Base-by-base conservation (phyloP, 805 yeast genomes). In the Cyberlindnera subsufficiens region DNA sequence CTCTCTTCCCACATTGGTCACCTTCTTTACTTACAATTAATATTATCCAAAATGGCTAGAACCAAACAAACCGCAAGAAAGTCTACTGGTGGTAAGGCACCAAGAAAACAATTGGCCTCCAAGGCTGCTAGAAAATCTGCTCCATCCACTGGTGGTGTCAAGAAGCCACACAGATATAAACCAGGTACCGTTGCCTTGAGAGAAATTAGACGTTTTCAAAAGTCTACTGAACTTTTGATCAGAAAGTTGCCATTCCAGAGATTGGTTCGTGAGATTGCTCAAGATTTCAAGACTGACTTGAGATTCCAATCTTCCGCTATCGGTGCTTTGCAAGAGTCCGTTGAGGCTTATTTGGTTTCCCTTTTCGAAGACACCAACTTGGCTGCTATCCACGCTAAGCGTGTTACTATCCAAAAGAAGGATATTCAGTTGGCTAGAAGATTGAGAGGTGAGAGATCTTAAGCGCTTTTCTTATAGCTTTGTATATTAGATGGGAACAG, bases 321-420 rank as follows among this genome's bases (percentile, higher is more conserved):
- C 55, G 90, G 96, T 72, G 99, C 99, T 56, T 76, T 91, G 60
- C 99, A 91, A 71, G 99, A 93, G 74, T 90, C 98, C 51, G 96
- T 91, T 51, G 99, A 91, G 77, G 97, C 97, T 63, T 93, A 89
- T 79, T 77, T 93, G 60, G 96, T 91, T 42, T 87, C 96, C 48
- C 72, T 91, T 63, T 93, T 91, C 59, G 98, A 91, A 77, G 98
- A 93, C 71, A 93, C 98, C 55, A 91, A 90, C 77, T 79, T 91
- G 75, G 93, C 97, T 75, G 97, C 98, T 54, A 87, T 89, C 58
- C 99, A 91, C 72, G 99, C 98, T 63, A 91, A 93, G 82, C 85
- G 99, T 75, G 98, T 91, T 59, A 91, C 99, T 54, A 88, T 91
- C 64, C 96, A 88, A 79, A 91, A 89, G 87, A 90, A 90, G 75